Evolutionary conservation across 1,139 yeast species (phyloP).

Genomic region (Pichia sp.): DNA sequence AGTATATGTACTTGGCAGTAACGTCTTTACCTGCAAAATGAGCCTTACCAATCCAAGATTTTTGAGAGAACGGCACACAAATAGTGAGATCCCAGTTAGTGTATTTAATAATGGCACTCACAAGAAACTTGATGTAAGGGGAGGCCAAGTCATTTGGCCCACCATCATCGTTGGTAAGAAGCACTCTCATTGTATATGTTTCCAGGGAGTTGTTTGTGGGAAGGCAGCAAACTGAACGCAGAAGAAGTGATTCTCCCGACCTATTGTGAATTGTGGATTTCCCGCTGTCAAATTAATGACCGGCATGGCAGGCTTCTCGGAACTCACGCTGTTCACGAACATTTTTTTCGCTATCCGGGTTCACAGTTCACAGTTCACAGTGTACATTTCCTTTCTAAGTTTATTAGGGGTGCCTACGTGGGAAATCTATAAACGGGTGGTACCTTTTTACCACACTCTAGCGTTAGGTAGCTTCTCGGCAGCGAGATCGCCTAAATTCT

Average conservation of each 20-base stretch:
- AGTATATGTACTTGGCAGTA: constrained; percentile 59
- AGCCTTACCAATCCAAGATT: constrained; percentile 98
- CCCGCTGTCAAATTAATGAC: no score
- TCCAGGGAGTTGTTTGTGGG: no score
- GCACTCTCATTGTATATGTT: constrained; percentile 19
- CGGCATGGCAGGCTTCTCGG: no score
- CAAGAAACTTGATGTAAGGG: constrained; percentile 79
- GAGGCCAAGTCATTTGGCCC: constrained; percentile 78
- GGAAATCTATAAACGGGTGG: no score
- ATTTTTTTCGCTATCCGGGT: no score
- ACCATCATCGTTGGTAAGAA: constrained; percentile 88
- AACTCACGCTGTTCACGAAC: no score
- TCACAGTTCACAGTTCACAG: no score
- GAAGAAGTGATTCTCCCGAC: no score
- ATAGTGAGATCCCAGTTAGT: constrained; percentile 86
- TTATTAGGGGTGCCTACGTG: no score
- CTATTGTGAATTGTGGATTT: no score
- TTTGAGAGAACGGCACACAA: constrained; percentile 71
- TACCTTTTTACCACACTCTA: constrained; percentile 57
- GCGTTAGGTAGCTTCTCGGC: constrained; percentile 80
- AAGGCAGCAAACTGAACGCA: no score
- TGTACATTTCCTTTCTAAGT: no score
- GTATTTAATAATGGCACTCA: constrained; percentile 52
- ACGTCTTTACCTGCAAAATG: constrained; percentile 84
- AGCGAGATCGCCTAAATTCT: constrained; percentile 47